Base-by-base conservation (phyloP, 768 basidiomycete species). In the Tephrocybe sp. region DNA sequence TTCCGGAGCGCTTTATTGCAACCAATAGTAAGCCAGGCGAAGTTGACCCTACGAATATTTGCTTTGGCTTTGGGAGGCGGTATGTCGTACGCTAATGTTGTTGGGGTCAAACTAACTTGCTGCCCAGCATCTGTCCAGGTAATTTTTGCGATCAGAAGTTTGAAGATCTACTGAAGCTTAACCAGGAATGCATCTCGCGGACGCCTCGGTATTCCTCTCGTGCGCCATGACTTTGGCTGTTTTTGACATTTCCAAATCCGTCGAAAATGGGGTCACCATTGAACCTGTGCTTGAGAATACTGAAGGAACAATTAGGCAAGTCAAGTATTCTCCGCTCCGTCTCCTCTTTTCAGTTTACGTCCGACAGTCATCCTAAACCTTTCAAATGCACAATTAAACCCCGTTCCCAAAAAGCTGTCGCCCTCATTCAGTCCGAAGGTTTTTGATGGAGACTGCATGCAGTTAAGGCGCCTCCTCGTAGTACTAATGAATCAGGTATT, bases 21-120 rank as follows among this genome's bases (percentile, higher is more conserved):
- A 67, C 65, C 16, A 72, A 69, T 52, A 69, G 63, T 45, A 67
- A 65, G 42, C 55, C 65, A 39, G 74, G 74, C 26, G 80, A 85
- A 59, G 62, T 59, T 16, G 84, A 86, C 64, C 82, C 84, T 52
- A 79, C 79, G 48, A 72, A 72, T 42, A 62, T 83, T 41, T 83
- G 79, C 58, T 89, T 87, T 66, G 86, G 86, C 6, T 89, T 86
- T 60, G 86, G 86, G 42, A 72, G 86, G 67, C 77, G 86, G 77
- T 76, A 52, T 53, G 75, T 9, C 30, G 41, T 49, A 49, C 23
- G 23, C 20, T 39, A 41, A 39, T 34, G 10, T 32, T 47, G 20
- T 39, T 45, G 32, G 35, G 13, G 6, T 12, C 48, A 39, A 31
- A 51, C 61, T 52, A 39, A 36, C 6, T 36, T 45, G 33, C 36